Evolutionary conservation across 176 grass and related monocot species (phyloP).

Genomic region (Lolium rigidum): DNA sequence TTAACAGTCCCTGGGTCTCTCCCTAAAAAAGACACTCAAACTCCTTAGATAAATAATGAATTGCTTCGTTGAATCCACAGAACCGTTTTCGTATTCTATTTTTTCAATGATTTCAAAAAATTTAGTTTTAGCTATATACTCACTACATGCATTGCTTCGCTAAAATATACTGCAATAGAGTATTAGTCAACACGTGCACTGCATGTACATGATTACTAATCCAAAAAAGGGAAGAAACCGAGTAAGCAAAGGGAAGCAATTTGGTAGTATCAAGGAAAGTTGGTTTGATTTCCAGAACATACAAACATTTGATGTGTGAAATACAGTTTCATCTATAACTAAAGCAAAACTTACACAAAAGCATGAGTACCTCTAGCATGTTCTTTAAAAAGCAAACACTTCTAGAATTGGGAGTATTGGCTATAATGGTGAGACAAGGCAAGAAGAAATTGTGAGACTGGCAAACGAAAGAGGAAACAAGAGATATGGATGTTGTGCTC

Average conservation of each 20-base stretch:
- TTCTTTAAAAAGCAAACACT: neutral
- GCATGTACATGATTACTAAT: neutral
- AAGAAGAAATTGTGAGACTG: conserved; percentile 12
- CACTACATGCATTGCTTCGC: neutral
- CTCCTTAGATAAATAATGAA: neutral
- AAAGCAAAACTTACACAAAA: neutral
- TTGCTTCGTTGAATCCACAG: neutral
- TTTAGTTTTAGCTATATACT: neutral
- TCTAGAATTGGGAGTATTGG: neutral
- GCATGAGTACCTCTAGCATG: conserved; percentile 7
- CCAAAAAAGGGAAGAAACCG: neutral
- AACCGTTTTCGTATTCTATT: neutral
- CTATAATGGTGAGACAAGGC: conserved; percentile 29
- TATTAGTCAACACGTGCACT: neutral
- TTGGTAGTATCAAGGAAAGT: neutral
- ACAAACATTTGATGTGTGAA: conserved; percentile 8
- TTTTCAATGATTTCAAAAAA: neutral
- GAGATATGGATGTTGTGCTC: neutral
- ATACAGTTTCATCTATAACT: neutral
- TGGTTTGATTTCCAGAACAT: conserved; percentile 17
- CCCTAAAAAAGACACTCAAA: neutral
- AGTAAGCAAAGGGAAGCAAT: neutral
- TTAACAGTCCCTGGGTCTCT: neutral
- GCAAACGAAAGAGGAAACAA: neutral
- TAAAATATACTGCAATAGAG: neutral